These are phyloP conservation scores for Pseudognaphalium luteoalbum DNA, from an alignment of 129 eudicot species.

Conservation along the genomic window DNA sequence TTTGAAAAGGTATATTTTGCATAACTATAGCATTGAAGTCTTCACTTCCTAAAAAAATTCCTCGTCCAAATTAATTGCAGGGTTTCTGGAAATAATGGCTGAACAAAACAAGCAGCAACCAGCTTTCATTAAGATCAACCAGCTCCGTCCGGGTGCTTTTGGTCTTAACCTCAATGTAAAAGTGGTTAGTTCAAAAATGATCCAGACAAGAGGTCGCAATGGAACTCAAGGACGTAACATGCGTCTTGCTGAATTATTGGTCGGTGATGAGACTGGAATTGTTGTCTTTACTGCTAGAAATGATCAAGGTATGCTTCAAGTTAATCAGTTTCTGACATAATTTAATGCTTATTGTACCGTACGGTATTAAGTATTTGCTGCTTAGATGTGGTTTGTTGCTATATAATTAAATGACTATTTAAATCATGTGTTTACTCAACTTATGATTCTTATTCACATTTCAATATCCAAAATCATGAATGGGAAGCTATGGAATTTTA, in stretches of 20 bases:
- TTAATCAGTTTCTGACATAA: slow-evolving; percentile 1
- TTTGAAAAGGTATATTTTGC: slow-evolving; percentile 4
- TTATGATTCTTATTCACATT: slow-evolving; percentile 14
- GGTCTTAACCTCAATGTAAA: slow-evolving; percentile 70
- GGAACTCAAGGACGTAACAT: slow-evolving; percentile 57
- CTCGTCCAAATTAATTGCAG: slow-evolving; percentile 4
- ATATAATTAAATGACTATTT: slow-evolving; percentile 1
- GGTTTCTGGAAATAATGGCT: slow-evolving; percentile 50
- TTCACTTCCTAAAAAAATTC: not conserved
- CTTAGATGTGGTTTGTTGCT: not conserved
- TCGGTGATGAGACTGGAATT: slow-evolving; percentile 79
- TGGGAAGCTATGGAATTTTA: not conserved
- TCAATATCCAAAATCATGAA: not conserved
- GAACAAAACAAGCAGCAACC: slow-evolving; percentile 61
- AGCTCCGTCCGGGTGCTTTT: slow-evolving; percentile 59
- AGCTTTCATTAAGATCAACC: slow-evolving; percentile 51
- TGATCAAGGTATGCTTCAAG: slow-evolving; percentile 53
- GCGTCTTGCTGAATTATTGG: slow-evolving; percentile 74
- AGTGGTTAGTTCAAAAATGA: slow-evolving; percentile 60
- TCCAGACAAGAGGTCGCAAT: slow-evolving; percentile 56
- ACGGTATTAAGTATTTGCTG: not conserved
- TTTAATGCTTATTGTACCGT: not conserved
- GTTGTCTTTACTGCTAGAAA: slow-evolving; percentile 79
- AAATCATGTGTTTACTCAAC: not conserved
- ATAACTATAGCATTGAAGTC: not conserved